Evolutionary conservation across 164 flowering plant genomes (phyloP).

Genomic region (Akebia trifoliata): DNA sequence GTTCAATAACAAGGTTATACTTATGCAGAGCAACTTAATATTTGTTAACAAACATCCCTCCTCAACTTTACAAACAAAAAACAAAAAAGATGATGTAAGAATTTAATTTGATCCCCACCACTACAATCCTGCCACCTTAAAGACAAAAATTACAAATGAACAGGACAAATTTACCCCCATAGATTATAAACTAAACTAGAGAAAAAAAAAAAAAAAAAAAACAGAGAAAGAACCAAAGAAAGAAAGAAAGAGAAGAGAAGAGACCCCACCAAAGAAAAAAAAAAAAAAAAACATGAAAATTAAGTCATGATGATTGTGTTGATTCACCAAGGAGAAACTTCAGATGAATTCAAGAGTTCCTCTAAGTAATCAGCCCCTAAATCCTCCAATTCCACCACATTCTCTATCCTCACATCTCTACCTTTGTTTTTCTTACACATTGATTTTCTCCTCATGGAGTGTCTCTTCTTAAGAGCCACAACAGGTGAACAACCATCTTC

Average conservation of each 20-base stretch:
- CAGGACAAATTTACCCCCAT: background rate
- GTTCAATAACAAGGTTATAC: too few species aligned
- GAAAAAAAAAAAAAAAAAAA: background rate
- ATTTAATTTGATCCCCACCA: too few species aligned
- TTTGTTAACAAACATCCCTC: background rate
- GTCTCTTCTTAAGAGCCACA: constrained; percentile 46
- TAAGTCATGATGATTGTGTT: background rate
- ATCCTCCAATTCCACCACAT: constrained; percentile 57
- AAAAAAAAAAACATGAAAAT: constrained; percentile 1
- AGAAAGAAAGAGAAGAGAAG: background rate
- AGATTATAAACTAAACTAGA: background rate
- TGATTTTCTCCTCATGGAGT: constrained; percentile 38
- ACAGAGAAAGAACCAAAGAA: background rate
- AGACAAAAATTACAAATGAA: background rate
- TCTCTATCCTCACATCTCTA: constrained; percentile 19
- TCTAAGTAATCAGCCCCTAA: constrained; percentile 60
- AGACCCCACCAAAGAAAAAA: background rate
- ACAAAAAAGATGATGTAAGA: too few species aligned
- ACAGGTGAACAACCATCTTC: constrained; percentile 56
- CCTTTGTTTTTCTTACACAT: constrained; percentile 22
- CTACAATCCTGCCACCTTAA: too few species aligned
- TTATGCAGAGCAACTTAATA: background rate
- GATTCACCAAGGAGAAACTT: constrained; percentile 11
- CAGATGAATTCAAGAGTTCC: constrained; percentile 40
- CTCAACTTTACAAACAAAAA: too few species aligned